Base-by-base conservation (phyloP, 1,284 basidiomycete species). In the Anthracocystis walkeri region DNA sequence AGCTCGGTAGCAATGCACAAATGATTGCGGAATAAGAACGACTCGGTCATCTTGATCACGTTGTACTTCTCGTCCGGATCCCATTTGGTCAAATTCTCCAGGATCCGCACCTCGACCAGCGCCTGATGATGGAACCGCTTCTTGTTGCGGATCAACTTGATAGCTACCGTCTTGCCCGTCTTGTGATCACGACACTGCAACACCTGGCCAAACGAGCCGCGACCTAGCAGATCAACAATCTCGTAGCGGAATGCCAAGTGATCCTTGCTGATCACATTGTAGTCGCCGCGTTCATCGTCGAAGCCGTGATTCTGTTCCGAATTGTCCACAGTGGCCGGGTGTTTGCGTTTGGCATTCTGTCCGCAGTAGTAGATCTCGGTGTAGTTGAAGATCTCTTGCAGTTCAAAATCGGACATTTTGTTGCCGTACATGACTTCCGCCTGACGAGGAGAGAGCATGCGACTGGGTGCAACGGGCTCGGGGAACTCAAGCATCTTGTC, bases 101-200 rank as follows among this genome's bases (percentile, higher is more conserved):
- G 87, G 70, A 99, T 98, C 87, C 97, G 97, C 86, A 99, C 97
- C 87, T 99, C 97, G 21, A 99, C 96, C 38, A 99, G 87, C 4
- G 97, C 97, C 86, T 99, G 97, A 81, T 97, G 93, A 85, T 99
- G 96, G 89, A 99, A 99, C 48, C 97, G 89, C 87, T 98, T 98
- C 89, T 98, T 99, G 88, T 99, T 99, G 41, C 97, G 91, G 80
- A 99, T 99, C 78, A 99, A 97, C 89, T 99, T 99, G 88, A 99
- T 92, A 7, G 97, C 97, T 18, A 98, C 94, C 33, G 93, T 95
- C 78, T 93, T 90, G 14, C 97, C 97, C n/a, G 95, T 95, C 85
- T 91, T 92, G 86, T 99, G 94, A 86, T 99, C 97, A 42, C 94
- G 91, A 86, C 96, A 99, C 83, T 94, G 92, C 23, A 99, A 87